Base-by-base conservation (phyloP, 2,329 filamentous ascomycete species). In the Pestalotiopsis sp. region DNA sequence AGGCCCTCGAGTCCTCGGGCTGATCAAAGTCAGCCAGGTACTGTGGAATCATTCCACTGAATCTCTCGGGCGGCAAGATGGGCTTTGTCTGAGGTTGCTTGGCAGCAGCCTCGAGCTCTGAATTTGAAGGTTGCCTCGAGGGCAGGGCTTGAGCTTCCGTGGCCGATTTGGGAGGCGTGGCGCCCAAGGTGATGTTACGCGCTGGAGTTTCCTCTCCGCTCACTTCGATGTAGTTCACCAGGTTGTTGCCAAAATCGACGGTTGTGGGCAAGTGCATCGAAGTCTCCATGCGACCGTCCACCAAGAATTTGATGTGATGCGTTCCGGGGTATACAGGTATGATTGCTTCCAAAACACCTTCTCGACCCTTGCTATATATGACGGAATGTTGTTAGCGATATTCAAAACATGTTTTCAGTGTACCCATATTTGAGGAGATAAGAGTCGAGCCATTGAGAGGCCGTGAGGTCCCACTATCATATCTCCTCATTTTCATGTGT, bases 181-280 rank as follows among this genome's bases (percentile, higher is more conserved):
- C 64, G 65, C 78, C 77, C 61, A 79, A 74, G 17, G 55, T 74
- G 4, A 75, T 65, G 23, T 76, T 73, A 4, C 78, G 69, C 4
- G 75, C 74, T 3, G 72, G 69, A 2, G 78, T 71, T 17, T 75
- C 71, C 13, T 80, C 83, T 6, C 93, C 90, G 75, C 88, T 93
- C 71, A 98, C 93, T 83, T 99, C 96, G 76, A 99, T 93, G 79
- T 98, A 99, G 82, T 99, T 99, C 81, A 99, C 95, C 20, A 99
- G 86, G 78, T 97, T 97, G 82, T 98, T 98, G 72, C 94, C 97
- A 79, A 97, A 98, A 79, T 99, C 96, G 69, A 99, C 96, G 1
- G 96, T 97, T 0, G 96, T 98, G 14, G 96, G 95, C 67, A 98
- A 86, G 72, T 92, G 90, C 69, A 93, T 90, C 17, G 94, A 96